These are phyloP conservation scores for Musa beccarii DNA, from an alignment of 176 grass and related monocot species.

Conservation along the genomic window DNA sequence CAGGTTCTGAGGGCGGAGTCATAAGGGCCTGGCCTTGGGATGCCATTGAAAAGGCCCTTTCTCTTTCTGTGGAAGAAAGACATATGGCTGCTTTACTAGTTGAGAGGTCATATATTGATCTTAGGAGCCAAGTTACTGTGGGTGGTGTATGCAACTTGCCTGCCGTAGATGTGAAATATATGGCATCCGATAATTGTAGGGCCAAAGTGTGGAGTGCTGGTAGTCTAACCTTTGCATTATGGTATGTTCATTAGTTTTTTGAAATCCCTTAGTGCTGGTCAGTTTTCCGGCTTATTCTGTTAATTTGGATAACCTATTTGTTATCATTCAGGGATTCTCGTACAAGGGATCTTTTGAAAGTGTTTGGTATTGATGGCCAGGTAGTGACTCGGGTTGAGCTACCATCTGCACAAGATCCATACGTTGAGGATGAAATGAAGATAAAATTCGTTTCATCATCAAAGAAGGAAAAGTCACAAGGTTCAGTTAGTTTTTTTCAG, in stretches of 20 bases:
- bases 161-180: constrained; percentile 64
- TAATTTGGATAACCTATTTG: background rate
- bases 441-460: constrained; percentile 46
- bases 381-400: constrained; percentile 45
- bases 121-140: constrained; percentile 75
- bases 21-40: constrained; percentile 93
- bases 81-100: constrained; percentile 80
- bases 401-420: constrained; percentile 37
- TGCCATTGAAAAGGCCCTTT: constrained; percentile 76
- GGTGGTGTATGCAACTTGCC: constrained; percentile 72
- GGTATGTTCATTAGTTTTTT: constrained; percentile 38
- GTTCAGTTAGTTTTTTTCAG: constrained; percentile 81
- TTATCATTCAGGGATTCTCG: constrained; percentile 60
- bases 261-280: background rate
- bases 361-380: constrained; percentile 83
- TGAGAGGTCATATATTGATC: constrained; percentile 80
- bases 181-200: constrained; percentile 58
- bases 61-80: constrained; percentile 64
- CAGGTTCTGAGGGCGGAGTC: constrained; percentile 72
- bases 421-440: constrained; percentile 79
- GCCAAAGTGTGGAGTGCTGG: constrained; percentile 73
- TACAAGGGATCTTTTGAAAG: constrained; percentile 83
- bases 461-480: constrained; percentile 85
- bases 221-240: constrained; percentile 76
- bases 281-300: background rate